Evolutionary conservation across 2,329 filamentous ascomycete species (phyloP).

Genomic region (Sclerotinia nivalis): DNA sequence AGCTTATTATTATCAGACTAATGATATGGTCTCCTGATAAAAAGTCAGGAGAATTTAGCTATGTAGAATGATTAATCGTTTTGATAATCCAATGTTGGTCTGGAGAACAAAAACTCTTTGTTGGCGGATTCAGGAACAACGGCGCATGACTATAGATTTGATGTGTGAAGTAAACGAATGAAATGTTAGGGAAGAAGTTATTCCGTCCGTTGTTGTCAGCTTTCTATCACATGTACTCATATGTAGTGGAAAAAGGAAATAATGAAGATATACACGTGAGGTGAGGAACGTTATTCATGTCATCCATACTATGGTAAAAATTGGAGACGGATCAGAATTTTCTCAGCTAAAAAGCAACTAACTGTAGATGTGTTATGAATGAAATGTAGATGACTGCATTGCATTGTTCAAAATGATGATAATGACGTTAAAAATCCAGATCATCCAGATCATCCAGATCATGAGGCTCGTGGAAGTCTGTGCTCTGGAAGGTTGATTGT

Average conservation of each 20-base stretch:
- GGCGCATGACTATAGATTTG: not conserved
- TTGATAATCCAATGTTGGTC: constrained; percentile 4
- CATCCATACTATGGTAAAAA: not conserved
- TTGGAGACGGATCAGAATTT: not conserved
- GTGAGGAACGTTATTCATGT: not conserved
- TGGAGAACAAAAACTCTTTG: constrained; percentile 14
- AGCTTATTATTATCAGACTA: not conserved
- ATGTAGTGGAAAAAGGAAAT: not conserved
- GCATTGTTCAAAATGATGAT: not conserved
- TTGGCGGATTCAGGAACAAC: not conserved
- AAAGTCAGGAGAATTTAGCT: not conserved
- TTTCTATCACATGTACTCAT: constrained; percentile 8
- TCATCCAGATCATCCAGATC: not conserved
- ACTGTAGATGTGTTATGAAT: too few species aligned
- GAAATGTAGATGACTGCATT: too few species aligned
- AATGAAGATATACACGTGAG: constrained; percentile 5
- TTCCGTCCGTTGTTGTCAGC: not conserved
- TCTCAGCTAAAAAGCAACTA: not conserved
- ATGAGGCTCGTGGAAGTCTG: not conserved
- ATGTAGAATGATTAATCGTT: not conserved
- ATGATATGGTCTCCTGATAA: constrained; percentile 11
- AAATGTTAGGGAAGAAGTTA: constrained; percentile 10
- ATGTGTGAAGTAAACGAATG: constrained; percentile 1
- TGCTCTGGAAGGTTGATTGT: constrained; percentile 10
- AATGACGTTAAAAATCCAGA: not conserved